Conservation (phyloP, 495 filamentous ascomycete species). For the Hyaloscypha hepaticicola region DNA sequence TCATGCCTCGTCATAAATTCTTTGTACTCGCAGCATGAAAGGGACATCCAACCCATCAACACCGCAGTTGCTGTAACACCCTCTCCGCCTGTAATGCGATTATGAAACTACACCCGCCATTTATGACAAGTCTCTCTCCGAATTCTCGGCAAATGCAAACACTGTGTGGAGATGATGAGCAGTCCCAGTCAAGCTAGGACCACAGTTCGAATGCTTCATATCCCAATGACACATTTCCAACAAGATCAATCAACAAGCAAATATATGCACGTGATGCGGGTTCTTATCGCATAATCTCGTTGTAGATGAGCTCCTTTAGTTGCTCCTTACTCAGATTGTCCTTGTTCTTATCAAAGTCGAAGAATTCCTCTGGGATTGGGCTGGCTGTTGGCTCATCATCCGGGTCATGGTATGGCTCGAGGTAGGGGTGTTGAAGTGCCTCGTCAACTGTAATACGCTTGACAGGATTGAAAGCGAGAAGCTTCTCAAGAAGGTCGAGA, state of each 20-base stretch:
- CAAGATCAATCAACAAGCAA: not conserved
- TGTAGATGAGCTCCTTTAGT: conserved; percentile 92
- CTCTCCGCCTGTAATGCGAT: not conserved
- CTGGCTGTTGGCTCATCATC: conserved; percentile 97
- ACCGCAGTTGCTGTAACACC: not conserved
- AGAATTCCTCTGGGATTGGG: conserved; percentile 97
- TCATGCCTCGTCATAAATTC: not conserved
- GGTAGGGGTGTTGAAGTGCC: conserved; percentile 93
- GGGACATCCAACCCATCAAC: not conserved
- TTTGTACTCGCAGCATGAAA: not conserved
- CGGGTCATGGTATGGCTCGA: conserved; percentile 98
- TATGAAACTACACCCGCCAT: not conserved
- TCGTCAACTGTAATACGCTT: conserved; percentile 99
- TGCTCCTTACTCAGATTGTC: conserved; percentile 98
- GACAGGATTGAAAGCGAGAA: conserved; percentile 96
- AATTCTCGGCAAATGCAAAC: not conserved
- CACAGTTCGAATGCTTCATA: not conserved
- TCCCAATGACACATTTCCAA: not conserved
- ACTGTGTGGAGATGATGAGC: not conserved
- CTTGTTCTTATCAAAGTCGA: conserved; percentile 99
- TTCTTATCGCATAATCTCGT: conserved; percentile 95
- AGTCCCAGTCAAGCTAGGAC: not conserved
- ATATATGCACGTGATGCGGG: not conserved
- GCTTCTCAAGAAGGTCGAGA: conserved; percentile 89
- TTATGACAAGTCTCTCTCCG: not conserved